Conservation (phyloP, 1,284 basidiomycete species). For the Trametes sp. region DNA sequence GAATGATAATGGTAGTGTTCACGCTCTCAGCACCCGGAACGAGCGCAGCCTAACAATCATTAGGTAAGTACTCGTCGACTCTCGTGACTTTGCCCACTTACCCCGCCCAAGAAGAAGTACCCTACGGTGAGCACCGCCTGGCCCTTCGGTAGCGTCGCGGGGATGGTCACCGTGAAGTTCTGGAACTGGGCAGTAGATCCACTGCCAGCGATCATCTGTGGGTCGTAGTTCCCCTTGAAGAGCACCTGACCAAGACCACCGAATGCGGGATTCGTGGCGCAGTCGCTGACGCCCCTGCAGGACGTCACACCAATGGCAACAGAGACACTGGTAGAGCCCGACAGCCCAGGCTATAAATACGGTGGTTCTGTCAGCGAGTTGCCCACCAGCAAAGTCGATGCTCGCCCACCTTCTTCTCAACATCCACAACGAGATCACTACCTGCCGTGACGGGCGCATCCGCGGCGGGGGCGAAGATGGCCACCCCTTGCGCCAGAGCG, state of each 20-base stretch:
- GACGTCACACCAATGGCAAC: conserved; percentile 47
- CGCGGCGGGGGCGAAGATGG: conserved; percentile 46
- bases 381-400: no score
- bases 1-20: conserved; percentile 8
- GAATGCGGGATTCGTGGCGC: conserved; percentile 32
- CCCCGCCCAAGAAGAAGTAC: conserved; percentile 21
- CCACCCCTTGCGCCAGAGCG: conserved; percentile 48
- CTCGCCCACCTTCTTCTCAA: background rate
- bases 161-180: conserved; percentile 27
- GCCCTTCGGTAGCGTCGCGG: conserved; percentile 11
- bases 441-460: conserved; percentile 46
- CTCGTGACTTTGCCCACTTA: background rate
- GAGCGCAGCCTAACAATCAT: background rate
- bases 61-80: background rate
- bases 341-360: conserved; percentile 43
- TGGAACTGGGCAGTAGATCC: conserved; percentile 11
- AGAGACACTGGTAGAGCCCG: conserved; percentile 47
- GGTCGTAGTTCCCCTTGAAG: conserved; percentile 53
- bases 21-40: conserved; percentile 4
- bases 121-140: conserved; percentile 11
- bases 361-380: background rate
- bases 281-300: conserved; percentile 35
- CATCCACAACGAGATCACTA: conserved; percentile 45
- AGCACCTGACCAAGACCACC: conserved; percentile 48
- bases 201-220: conserved; percentile 31